Base-by-base conservation (phyloP, 768 basidiomycete species). In the button mushroom (Agaricus bisporus) region DNA sequence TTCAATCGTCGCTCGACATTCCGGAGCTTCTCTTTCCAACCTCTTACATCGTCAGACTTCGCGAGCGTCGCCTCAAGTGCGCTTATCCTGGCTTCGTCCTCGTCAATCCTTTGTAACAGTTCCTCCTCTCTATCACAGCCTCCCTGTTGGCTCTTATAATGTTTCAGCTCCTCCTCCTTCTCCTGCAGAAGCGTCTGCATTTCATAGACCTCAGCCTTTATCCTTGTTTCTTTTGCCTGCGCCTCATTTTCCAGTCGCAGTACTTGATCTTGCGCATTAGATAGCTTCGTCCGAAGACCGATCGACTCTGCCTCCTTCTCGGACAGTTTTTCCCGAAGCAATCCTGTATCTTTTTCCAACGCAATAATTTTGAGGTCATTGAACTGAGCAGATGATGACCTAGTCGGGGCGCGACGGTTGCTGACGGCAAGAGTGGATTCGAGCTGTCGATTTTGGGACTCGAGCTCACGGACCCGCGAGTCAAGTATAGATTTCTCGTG, bases 31-130 rank as follows among this genome's bases (percentile, higher is more conserved):
- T 74, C 69, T 54, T 72, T 70, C 56, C 69, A 62, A n/a, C 63
- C 58, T 53, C 72, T 66, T 9, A 69, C 51, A 42, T 73, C 65
- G 20, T 73, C 67, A n/a, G 70, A 62, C 28, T 74, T 74, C 20
- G 69, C 64, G 2, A 80, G 61, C 65, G 79, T 66, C 42, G 64
- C 66, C 61, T 86, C 82, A 52, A 88, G 61, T 2, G 80, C 75
- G 3, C 69, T 66, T 35, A 88, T 82, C 66, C 81, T 85, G 5
- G 78, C 81, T 45, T 83, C 83, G 57, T 89, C 86, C 60, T 86
- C 85, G 41, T 89, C 86, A 26, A 90, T 80, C 58, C 88, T 73
- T 64, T 76, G 73, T 63, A 84, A 56, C 26, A 89, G 61, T 50
- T 81, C 81, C 22, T 77, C 75, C 63, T 89, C 88, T 48, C 87